phyloP scores from a whole-genome alignment of 2,329 filamentous ascomycete species.

The Rutstroemia sydowiana region DNA sequence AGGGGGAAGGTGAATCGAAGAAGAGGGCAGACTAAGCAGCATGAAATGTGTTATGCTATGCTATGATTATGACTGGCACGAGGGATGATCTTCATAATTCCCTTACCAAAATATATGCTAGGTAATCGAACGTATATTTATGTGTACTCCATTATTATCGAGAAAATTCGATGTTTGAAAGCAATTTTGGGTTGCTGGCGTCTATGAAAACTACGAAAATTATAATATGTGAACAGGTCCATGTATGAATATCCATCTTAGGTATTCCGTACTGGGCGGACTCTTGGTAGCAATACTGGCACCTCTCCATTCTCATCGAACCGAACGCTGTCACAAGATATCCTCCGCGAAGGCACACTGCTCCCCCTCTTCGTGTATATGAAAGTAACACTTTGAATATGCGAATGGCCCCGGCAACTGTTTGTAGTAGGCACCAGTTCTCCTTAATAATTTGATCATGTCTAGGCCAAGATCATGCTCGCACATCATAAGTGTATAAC shows the following conservation, averaged over 20 bases:
- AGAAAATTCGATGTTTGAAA: background rate
- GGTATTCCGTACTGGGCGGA: background rate
- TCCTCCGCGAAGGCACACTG: background rate
- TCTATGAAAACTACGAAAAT: background rate
- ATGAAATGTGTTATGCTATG: constrained; percentile 16
- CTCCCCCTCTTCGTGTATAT: background rate
- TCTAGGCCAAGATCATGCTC: background rate
- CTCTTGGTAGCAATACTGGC: background rate
- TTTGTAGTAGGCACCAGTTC: background rate
- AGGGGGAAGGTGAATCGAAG: constrained; percentile 25
- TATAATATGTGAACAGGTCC: background rate
- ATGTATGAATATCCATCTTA: background rate
- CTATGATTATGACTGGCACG: constrained; percentile 3
- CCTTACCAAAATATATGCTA: background rate
- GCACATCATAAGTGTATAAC: background rate
- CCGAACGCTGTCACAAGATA: background rate
- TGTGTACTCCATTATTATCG: background rate
- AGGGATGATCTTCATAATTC: background rate
- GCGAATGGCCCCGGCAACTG: background rate
- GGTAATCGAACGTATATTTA: constrained; percentile 2
- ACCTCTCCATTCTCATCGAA: background rate
- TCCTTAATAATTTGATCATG: background rate
- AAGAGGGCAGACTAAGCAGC: constrained; percentile 27
- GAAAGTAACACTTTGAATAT: background rate
- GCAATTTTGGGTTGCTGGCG: background rate